Evolutionary conservation across 495 filamentous ascomycete genomes (phyloP).

Genomic region (Staphylotrichum tortipilum): DNA sequence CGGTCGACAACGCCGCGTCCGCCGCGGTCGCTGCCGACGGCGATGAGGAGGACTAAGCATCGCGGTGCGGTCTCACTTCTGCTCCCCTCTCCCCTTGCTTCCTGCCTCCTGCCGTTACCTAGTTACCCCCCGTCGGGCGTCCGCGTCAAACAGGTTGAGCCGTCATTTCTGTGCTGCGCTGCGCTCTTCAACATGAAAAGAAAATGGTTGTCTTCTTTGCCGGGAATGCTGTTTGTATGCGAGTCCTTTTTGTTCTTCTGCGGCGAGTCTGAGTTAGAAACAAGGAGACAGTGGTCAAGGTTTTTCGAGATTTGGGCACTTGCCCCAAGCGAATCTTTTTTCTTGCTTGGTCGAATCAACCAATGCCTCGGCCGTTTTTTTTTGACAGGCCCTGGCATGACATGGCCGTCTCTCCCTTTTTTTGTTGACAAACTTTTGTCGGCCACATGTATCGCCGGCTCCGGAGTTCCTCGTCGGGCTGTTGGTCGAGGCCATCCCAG

Average conservation of each 20-base stretch:
- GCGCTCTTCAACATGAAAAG: not conserved
- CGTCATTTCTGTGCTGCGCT: not conserved
- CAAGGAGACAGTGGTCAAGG: not conserved
- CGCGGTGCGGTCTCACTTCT: too few species aligned
- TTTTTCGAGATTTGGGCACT: not conserved
- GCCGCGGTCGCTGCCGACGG: conserved; percentile 24
- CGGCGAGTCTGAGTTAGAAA: not conserved
- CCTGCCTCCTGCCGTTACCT: not conserved
- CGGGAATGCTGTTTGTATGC: not conserved
- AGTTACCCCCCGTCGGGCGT: too few species aligned
- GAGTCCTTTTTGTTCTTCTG: not conserved
- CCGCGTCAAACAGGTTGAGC: not conserved
- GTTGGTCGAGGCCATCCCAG: too few species aligned
- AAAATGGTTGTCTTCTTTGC: not conserved
- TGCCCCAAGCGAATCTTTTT: not conserved
- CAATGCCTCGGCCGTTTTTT: not conserved
- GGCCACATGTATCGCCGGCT: conserved; percentile 8
- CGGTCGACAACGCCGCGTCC: conserved; percentile 7
- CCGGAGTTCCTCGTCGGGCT: conserved; percentile 1
- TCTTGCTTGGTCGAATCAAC: not conserved
- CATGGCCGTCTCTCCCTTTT: not conserved
- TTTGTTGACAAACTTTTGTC: not conserved
- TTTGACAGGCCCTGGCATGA: too few species aligned
- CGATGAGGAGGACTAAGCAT: conserved; percentile 27
- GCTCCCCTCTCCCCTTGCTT: not conserved